A percentile compares a stretch with the other conserved stretches of the same genome.
These are phyloP conservation scores for Fusarium bactridioides DNA, from an alignment of 2,329 filamentous ascomycete species.

Conservation along the genomic window DNA sequence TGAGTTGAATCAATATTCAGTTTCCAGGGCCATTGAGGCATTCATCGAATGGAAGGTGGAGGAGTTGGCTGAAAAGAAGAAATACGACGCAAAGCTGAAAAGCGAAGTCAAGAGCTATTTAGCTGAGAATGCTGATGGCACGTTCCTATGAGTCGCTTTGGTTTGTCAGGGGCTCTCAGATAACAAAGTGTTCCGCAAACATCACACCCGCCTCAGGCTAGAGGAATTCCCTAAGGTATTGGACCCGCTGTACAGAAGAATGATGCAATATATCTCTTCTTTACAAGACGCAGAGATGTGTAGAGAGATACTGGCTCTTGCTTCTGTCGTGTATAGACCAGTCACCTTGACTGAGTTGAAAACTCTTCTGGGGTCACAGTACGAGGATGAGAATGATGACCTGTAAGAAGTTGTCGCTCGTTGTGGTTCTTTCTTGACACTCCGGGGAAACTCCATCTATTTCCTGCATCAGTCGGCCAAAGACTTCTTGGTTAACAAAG, in stretches of 20 bases:
- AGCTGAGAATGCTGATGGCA: rapidly evolving
- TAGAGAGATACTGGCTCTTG: background rate
- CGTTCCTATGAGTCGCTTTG: background rate
- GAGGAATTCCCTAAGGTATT: rapidly evolving
- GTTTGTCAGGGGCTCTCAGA: rapidly evolving
- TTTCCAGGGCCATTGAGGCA: rapidly evolving
- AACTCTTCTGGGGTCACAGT: background rate
- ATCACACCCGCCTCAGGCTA: rapidly evolving
- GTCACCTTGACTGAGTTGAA: rapidly evolving
- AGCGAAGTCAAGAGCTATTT: background rate
- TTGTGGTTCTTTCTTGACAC: background rate
- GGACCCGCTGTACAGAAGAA: rapidly evolving
- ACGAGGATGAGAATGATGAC: rapidly evolving
- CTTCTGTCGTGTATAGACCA: background rate
- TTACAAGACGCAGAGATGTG: rapidly evolving
- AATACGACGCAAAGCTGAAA: rapidly evolving
- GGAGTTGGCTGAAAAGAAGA: rapidly evolving
- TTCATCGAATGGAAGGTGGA: background rate
- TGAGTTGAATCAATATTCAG: background rate
- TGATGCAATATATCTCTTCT: background rate
- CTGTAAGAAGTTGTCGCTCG: rapidly evolving
- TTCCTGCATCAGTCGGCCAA: background rate
- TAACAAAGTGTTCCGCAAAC: rapidly evolving
- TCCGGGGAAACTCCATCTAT: rapidly evolving
- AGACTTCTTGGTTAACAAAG: background rate